These are phyloP conservation scores for Coniferiporia weirii DNA, from an alignment of 1,284 basidiomycete species.

Conservation along the genomic window DNA sequence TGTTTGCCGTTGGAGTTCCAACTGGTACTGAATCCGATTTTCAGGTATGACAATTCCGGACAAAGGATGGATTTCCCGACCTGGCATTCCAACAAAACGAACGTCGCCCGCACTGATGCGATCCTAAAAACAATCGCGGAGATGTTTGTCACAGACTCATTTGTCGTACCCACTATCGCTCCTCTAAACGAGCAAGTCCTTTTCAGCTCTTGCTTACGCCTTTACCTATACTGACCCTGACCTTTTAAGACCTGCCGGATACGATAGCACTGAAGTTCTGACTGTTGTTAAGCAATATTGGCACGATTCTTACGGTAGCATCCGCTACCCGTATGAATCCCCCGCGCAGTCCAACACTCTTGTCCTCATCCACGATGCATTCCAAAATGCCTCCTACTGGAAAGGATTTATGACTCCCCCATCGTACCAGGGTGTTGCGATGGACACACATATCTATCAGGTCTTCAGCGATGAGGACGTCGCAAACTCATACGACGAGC, in stretches of 20 bases:
- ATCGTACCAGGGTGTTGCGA: conserved; percentile 59
- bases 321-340: conserved; percentile 61
- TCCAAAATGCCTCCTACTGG: conserved; percentile 78
- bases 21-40: too few relatives aligned
- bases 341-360: conserved; percentile 55
- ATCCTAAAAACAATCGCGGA: conserved; percentile 62
- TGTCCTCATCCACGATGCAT: conserved; percentile 80
- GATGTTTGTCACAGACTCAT: conserved; percentile 50
- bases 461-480: conserved; percentile 66
- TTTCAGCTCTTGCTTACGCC: not conserved
- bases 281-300: conserved; percentile 64
- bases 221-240: not conserved
- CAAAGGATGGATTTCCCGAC: conserved; percentile 53
- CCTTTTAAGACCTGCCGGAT: conserved; percentile 70
- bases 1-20: too few relatives aligned
- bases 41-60: conserved; percentile 85
- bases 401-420: conserved; percentile 59
- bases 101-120: conserved; percentile 66
- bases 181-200: conserved; percentile 67
- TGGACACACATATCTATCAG: conserved; percentile 84
- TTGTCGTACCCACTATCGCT: conserved; percentile 68
- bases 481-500: conserved; percentile 47
- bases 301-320: conserved; percentile 68
- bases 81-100: conserved; percentile 67
- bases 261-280: conserved; percentile 49